A percentile compares a stretch with the other conserved stretches of the same genome.
Conservation (phyloP, 2,329 filamentous ascomycete species). For the Thielaviopsis euricoi region DNA sequence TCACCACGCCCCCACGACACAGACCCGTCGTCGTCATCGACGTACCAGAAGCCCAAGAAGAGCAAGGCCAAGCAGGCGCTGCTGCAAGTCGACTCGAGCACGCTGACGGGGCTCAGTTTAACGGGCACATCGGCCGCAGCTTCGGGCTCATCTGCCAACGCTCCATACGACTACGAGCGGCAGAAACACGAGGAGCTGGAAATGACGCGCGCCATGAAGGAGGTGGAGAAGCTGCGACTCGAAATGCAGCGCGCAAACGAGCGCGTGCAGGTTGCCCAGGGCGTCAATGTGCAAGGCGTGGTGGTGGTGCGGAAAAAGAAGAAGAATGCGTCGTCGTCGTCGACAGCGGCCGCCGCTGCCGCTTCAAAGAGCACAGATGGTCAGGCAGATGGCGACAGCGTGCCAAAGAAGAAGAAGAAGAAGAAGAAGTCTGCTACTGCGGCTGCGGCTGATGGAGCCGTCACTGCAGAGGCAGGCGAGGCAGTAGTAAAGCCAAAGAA, state of each 20-base stretch:
- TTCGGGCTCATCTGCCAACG: slow-evolving; percentile 16
- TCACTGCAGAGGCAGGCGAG: slow-evolving; percentile 1
- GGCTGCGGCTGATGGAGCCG: neutral
- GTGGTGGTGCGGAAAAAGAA: slow-evolving; percentile 54
- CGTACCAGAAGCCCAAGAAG: slow-evolving; percentile 24
- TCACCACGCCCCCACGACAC: slow-evolving; percentile 34
- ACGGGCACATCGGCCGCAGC: slow-evolving; percentile 17
- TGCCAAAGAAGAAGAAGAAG: slow-evolving; percentile 11
- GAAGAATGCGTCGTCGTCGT: slow-evolving; percentile 27
- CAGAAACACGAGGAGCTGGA: slow-evolving; percentile 67
- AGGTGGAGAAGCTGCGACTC: slow-evolving; percentile 70
- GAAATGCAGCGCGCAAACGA: slow-evolving; percentile 80
- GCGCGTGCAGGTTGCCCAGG: slow-evolving; percentile 52
- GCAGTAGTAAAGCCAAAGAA: slow-evolving; percentile 27
- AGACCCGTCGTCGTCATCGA: slow-evolving; percentile 22
- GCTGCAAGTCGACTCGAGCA: slow-evolving; percentile 75
- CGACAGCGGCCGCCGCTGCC: too few relatives aligned
- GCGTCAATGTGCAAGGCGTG: slow-evolving; percentile 47
- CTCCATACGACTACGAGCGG: slow-evolving; percentile 39
- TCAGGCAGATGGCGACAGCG: neutral
- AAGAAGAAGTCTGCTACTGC: slow-evolving; percentile 12
- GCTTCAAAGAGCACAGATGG: slow-evolving; percentile 7
- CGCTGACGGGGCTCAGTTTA: slow-evolving; percentile 56
- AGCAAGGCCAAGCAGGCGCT: slow-evolving; percentile 40
- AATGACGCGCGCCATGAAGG: slow-evolving; percentile 74